Percentiles rank a stretch among this genome's conserved stretches.
Evolutionary conservation across 306 rosid genomes (phyloP).

Genomic region (Cercis canadensis): DNA sequence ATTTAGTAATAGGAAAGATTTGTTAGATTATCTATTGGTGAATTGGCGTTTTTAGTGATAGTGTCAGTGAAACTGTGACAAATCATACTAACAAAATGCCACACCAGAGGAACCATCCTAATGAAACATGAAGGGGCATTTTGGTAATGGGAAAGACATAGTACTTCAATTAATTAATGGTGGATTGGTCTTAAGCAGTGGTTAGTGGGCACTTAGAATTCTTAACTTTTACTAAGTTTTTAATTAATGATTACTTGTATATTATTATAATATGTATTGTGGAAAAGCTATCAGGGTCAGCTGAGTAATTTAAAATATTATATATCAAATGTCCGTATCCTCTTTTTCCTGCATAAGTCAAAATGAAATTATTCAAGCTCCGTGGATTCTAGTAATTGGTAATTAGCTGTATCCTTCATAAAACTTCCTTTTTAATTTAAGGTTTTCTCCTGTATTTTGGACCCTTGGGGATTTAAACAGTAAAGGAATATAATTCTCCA

Average conservation of each 20-base stretch:
- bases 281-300: constrained; percentile 35
- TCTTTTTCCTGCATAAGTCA: constrained; percentile 41
- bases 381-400: constrained; percentile 20
- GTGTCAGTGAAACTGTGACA: constrained; percentile 43
- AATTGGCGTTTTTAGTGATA: constrained; percentile 31
- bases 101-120: constrained; percentile 17
- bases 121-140: constrained; percentile 33
- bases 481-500: too few relatives aligned
- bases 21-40: constrained; percentile 6
- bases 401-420: constrained; percentile 2
- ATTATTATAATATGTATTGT: constrained; percentile 25
- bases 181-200: constrained; percentile 33
- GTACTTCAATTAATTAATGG: not conserved
- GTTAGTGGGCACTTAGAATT: constrained; percentile 44
- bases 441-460: constrained; percentile 5
- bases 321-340: constrained; percentile 32
- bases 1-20: constrained; percentile 15
- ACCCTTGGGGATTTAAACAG: not conserved
- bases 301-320: constrained; percentile 23
- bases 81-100: constrained; percentile 30
- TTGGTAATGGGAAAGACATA: constrained; percentile 32
- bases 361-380: constrained; percentile 48
- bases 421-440: not conserved
- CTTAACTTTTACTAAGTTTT: constrained; percentile 44
- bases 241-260: constrained; percentile 40